These are phyloP conservation scores for Schwanniomyces vanrijiae DNA, from an alignment of 805 yeast species.

Conservation along the genomic window DNA sequence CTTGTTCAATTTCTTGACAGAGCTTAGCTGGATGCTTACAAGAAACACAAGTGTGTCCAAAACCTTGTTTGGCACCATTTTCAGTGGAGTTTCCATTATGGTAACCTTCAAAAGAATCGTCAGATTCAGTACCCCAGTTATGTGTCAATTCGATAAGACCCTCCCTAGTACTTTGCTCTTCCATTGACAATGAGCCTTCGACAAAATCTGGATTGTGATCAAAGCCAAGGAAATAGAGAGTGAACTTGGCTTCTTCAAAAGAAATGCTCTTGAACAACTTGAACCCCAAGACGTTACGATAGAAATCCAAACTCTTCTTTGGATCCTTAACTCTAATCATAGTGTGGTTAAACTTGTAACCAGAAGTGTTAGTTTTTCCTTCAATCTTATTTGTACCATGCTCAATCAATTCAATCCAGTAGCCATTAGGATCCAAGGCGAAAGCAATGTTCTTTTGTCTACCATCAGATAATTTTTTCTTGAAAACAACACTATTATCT, in stretches of 20 bases:
- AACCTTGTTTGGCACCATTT: constrained; percentile 69
- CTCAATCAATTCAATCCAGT: constrained; percentile 90
- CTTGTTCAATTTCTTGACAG: constrained; percentile 51
- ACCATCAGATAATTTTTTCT: constrained; percentile 85
- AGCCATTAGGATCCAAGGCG: constrained; percentile 92
- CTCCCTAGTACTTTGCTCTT: constrained; percentile 47
- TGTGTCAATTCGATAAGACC: constrained; percentile 87
- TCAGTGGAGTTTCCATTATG: constrained; percentile 72
- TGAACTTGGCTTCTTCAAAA: constrained; percentile 71
- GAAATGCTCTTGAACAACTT: constrained; percentile 58
- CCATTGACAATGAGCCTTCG: constrained; percentile 35
- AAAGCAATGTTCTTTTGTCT: constrained; percentile 93
- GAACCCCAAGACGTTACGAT: constrained; percentile 80
- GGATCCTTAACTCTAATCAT: constrained; percentile 95
- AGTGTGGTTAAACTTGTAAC: constrained; percentile 74
- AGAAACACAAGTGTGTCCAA: constrained; percentile 80
- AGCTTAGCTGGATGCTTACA: constrained; percentile 60
- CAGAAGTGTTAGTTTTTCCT: constrained; percentile 34
- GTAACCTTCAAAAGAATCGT: constrained; percentile 66
- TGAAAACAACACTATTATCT: constrained; percentile 64
- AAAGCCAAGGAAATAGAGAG: constrained; percentile 84
- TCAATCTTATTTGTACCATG: constrained; percentile 46
- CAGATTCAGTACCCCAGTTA: constrained; percentile 93
- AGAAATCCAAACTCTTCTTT: constrained; percentile 69
- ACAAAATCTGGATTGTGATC: constrained; percentile 44